Evolutionary conservation across 2,329 filamentous ascomycete genomes (phyloP), one percentile per base, ranked within the genome.

Genomic region (Colletotrichum sp.): DNA sequence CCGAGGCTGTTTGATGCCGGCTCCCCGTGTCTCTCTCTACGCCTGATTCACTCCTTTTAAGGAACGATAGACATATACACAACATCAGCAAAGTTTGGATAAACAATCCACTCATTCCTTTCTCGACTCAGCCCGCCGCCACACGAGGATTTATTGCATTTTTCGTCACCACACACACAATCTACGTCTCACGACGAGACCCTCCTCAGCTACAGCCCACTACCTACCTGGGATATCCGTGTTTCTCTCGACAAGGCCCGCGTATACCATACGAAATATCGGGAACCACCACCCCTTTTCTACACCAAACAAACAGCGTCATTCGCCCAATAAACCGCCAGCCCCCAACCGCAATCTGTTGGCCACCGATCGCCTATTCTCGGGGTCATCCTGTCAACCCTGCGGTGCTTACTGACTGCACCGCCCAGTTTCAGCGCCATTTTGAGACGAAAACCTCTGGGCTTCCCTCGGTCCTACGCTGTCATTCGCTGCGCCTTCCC

Each of bases 341-440:
- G 32, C 24, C 34, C 34, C 44, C 26, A 65, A 24, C 59, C 62
- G 12, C 65, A 75, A 63, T 49, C 55, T 49, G 71, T 67, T 75
- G 60, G 71, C 75, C 60, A 63, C 60, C 32, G 72, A 70, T 69
- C 34, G 28, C 72, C 66, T 36, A 28, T 62, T 63, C 39, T 71
- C 66, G 52, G 74, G 75, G 49, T 70, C 39, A 73, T 73, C 73
- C 68, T 59, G 57, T 71, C 70, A 49, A 57, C 36, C 32, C 62
- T 66, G 75, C 39, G 44, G 36, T 69, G 52, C 66, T 66, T 59
- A 62, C 66, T 62, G 72, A 72, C 71, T 77, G 77, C 77, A 77
- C 77, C 67, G 77, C 77, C 77, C 77, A 76, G 75, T 77, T 68
- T 78, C 77, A 77, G 68, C 63, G 71, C 57, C 60, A 69, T 68